Conservation (phyloP, 306 rosid genomes). For the Geum urbanum region DNA sequence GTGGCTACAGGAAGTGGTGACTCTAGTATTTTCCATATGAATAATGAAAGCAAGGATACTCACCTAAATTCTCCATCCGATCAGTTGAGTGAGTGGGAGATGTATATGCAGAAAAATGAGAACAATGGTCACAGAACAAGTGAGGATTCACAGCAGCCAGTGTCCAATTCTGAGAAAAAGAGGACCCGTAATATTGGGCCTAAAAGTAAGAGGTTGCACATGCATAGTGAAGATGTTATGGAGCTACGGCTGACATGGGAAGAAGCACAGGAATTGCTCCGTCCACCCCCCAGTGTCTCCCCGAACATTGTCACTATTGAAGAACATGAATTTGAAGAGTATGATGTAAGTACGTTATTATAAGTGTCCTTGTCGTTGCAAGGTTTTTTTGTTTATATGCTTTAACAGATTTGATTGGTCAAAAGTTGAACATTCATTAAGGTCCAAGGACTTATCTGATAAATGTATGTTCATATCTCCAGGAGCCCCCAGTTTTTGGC, state of each 20-base stretch:
- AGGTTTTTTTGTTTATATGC: constrained; percentile 1
- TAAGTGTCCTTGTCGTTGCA: constrained; percentile 8
- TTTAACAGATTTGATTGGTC: constrained; percentile 10
- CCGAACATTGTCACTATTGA: constrained; percentile 83
- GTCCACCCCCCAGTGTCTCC: constrained; percentile 76
- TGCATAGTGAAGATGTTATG: constrained; percentile 75
- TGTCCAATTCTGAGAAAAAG: constrained; percentile 59
- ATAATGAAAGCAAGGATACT: constrained; percentile 48
- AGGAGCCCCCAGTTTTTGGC: constrained; percentile 98
- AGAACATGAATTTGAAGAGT: constrained; percentile 89
- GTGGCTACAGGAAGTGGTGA: constrained; percentile 49
- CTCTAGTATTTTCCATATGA: constrained; percentile 39
- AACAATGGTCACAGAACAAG: constrained; percentile 38
- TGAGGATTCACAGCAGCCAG: constrained; percentile 46
- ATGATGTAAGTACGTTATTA: constrained; percentile 60
- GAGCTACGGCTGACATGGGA: constrained; percentile 96
- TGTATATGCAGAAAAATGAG: constrained; percentile 45
- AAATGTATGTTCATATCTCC: constrained; percentile 26
- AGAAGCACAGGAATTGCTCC: constrained; percentile 97
- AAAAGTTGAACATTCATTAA: constrained; percentile 20
- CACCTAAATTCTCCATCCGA: constrained; percentile 35
- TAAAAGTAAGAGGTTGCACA: constrained; percentile 77
- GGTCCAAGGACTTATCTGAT: constrained; percentile 23
- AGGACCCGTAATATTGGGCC: constrained; percentile 83
- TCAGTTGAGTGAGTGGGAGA: constrained; percentile 43